Percentiles rank a stretch among this genome's conserved stretches.
Evolutionary conservation across 306 rosid genomes (phyloP).

Genomic region (Hippophae tibetana): DNA sequence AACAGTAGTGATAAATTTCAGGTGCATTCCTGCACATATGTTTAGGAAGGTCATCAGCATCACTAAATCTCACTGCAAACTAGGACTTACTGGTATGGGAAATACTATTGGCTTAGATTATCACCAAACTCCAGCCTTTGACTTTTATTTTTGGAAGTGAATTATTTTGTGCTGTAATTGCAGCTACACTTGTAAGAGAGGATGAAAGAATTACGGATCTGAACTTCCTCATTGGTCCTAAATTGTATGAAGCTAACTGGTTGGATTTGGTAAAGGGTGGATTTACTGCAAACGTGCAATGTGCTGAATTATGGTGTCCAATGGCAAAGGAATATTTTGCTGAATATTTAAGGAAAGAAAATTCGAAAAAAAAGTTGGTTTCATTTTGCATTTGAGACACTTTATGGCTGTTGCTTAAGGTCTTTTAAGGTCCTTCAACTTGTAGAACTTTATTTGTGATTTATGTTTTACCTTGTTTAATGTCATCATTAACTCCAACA

Average conservation of each 20-base stretch:
- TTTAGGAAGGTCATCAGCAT: constrained; percentile 90
- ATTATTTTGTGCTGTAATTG: constrained; percentile 30
- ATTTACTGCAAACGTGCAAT: constrained; percentile 95
- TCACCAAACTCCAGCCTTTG: constrained; percentile 2
- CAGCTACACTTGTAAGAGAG: constrained; percentile 98
- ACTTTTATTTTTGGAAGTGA: constrained; percentile 17
- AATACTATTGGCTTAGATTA: constrained; percentile 11
- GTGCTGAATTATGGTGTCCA: constrained; percentile 99
- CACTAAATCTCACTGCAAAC: constrained; percentile 97
- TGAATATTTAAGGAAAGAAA: constrained; percentile 82
- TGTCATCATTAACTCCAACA: no score
- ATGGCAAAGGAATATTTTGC: constrained; percentile 96
- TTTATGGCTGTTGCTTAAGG: background rate
- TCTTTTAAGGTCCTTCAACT: background rate
- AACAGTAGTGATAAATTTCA: constrained; percentile 18
- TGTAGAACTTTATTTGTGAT: background rate
- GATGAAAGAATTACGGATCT: constrained; percentile 78
- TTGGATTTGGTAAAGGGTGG: constrained; percentile 85
- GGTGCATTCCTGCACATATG: constrained; percentile 95
- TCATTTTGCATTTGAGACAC: background rate
- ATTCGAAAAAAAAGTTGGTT: constrained; percentile 78
- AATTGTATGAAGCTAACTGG: constrained; percentile 91
- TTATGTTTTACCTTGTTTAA: no score
- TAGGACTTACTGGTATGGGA: constrained; percentile 79
- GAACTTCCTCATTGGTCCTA: constrained; percentile 86